Evolutionary conservation across 345 rosid species (phyloP), one percentile per base, ranked within the genome.

Genomic region (Crucihimalaya himalaica): DNA sequence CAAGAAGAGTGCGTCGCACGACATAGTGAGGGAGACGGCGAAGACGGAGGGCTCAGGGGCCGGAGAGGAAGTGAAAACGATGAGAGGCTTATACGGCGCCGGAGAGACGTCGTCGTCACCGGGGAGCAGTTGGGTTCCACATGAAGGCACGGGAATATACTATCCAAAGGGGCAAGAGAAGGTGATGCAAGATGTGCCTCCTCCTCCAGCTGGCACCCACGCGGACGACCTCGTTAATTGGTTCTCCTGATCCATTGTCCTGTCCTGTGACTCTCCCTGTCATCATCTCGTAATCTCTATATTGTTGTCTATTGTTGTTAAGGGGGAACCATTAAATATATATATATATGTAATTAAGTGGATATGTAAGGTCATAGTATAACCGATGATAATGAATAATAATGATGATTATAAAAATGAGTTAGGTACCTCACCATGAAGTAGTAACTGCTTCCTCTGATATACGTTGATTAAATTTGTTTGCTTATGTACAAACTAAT

Each of bases 141-240:
- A 81, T 29, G 77, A 78, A 21, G 73, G 68, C 0, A 78, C 80
- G 3, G 80, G 84, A 16, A 78, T 81, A 27, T 81, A 78, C 50
- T 81, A 78, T 53, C 84, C 84, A 60, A 81, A 81, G 52, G 82
- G 84, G 8, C 82, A 81, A 48, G 84, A 81, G 74, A 81, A 74
- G 20, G 59, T 74, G 3, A 66, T 74, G 75, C 75, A 68, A 43
- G 81, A 74, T 70, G 76, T 74, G 55, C 78, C 79, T 71, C 76
- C 80, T 71, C 80, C 80, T 63, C 80, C 80, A 63, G 58, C 60
- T 70, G 72, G 76, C 62, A 63, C 54, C 76, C 62, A 77, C 28
- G 76, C 6, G 47, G 80, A 70, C 39, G 68, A 76, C n/a, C 75
- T 77, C 37, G 72, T 77, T 57, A 77, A 77, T 23, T 77, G 80